Evolutionary conservation across 2,329 filamentous ascomycete species (phyloP).

Genomic region (Venturiaceae sp.): DNA sequence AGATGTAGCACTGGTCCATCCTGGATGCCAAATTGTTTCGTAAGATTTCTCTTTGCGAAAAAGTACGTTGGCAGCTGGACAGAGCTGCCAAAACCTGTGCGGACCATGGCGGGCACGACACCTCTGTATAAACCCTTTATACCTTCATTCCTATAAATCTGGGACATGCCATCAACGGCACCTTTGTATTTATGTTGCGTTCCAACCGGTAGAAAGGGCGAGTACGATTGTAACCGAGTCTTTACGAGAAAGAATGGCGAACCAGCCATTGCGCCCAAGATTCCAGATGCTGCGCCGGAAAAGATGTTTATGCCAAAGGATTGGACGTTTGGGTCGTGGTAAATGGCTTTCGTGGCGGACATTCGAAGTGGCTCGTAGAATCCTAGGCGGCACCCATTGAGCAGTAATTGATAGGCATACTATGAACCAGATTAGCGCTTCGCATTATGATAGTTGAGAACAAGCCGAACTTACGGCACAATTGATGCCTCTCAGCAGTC

Average conservation of each 20-base stretch:
- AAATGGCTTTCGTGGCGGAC: slow-evolving; percentile 57
- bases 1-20: slow-evolving; percentile 86
- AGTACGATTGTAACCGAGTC: slow-evolving; percentile 89
- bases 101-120: slow-evolving; percentile 86
- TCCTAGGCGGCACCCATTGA: slow-evolving; percentile 92
- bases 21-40: slow-evolving; percentile 75
- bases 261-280: slow-evolving; percentile 85
- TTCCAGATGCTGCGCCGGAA: slow-evolving; percentile 77
- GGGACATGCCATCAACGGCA: slow-evolving; percentile 69
- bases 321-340: slow-evolving; percentile 65
- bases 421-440: slow-evolving; percentile 17
- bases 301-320: slow-evolving; percentile 89
- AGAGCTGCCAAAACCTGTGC: slow-evolving; percentile 90
- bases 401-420: slow-evolving; percentile 92
- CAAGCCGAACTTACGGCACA: slow-evolving; percentile 51
- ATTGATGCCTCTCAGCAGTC: slow-evolving; percentile 80
- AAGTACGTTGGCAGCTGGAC: slow-evolving; percentile 98
- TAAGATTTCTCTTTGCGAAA: slow-evolving; percentile 81
- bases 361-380: slow-evolving; percentile 95
- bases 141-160: slow-evolving; percentile 73
- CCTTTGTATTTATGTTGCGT: slow-evolving; percentile 93
- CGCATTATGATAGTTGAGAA: neutral
- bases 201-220: slow-evolving; percentile 83
- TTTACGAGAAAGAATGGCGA: slow-evolving; percentile 98
- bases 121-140: slow-evolving; percentile 77